A percentile compares a stretch with the other conserved stretches of the same genome.
These are phyloP conservation scores for Sphaerostilbella broomeana DNA, from an alignment of 2,329 filamentous ascomycete genomes.

Conservation along the genomic window DNA sequence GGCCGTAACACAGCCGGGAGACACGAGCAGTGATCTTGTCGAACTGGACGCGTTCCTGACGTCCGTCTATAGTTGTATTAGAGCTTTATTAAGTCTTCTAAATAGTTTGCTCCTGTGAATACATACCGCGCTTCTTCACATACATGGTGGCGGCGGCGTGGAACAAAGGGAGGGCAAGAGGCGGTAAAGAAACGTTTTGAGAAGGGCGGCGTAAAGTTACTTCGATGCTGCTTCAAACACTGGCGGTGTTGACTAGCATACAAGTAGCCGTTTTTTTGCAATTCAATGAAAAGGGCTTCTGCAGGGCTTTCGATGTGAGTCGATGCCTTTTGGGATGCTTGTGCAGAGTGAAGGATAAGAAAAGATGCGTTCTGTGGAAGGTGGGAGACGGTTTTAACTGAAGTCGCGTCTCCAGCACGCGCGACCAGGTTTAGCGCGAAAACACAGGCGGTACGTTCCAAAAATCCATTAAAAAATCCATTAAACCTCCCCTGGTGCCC, in stretches of 20 bases:
- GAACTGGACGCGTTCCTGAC: slow-evolving; percentile 99
- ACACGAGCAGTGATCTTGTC: slow-evolving; percentile 99
- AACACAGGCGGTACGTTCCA: slow-evolving; percentile 15
- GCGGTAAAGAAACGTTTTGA: slow-evolving; percentile 8
- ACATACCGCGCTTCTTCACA: slow-evolving; percentile 57
- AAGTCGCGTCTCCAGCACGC: slow-evolving; percentile 27
- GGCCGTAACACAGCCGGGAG: slow-evolving; percentile 92
- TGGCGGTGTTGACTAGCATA: slow-evolving; percentile 3
- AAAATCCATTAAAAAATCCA: slow-evolving; percentile 10
- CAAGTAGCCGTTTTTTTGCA: neutral
- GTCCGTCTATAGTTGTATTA: slow-evolving; percentile 66
- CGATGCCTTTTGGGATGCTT: slow-evolving; percentile 14
- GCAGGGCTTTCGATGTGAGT: slow-evolving; percentile 7
- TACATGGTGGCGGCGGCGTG: slow-evolving; percentile 47
- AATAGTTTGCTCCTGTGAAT: slow-evolving; percentile 4
- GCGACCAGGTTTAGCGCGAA: slow-evolving; percentile 31
- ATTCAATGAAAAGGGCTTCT: slow-evolving; percentile 6
- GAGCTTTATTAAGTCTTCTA: too few relatives aligned
- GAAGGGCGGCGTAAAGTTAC: slow-evolving; percentile 17
- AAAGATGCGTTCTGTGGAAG: slow-evolving; percentile 14
- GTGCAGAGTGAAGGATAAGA: slow-evolving; percentile 13
- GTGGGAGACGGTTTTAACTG: slow-evolving; percentile 31
- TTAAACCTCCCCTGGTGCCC: too few relatives aligned
- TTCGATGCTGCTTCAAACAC: too few relatives aligned
- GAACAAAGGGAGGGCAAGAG: slow-evolving; percentile 2